These are phyloP conservation scores for Capillidium rhysosporum DNA, from an alignment of 371 early-diverging fungal genomes.

Conservation along the genomic window DNA sequence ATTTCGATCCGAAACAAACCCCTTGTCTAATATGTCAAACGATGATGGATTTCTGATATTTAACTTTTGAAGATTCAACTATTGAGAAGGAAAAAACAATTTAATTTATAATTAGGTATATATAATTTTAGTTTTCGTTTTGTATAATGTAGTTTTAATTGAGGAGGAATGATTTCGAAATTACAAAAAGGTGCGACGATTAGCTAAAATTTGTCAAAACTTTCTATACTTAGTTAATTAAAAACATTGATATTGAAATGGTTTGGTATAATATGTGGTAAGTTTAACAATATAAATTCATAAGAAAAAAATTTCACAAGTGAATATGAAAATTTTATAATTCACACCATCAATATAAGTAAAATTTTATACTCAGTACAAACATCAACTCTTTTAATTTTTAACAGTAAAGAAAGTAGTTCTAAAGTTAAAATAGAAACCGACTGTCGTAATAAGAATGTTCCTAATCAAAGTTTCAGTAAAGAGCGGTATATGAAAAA, in stretches of 20 bases:
- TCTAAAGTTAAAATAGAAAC: slow-evolving; percentile 19
- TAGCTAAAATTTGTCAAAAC: slow-evolving; percentile 85
- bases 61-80: slow-evolving; percentile 79
- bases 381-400: not conserved
- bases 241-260: not conserved
- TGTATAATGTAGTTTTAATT: no score
- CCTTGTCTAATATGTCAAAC: slow-evolving; percentile 83
- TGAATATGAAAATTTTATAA: slow-evolving; percentile 67
- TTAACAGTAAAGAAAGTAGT: slow-evolving; percentile 16
- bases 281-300: slow-evolving; percentile 65
- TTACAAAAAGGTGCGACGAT: slow-evolving; percentile 59
- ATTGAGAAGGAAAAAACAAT: slow-evolving; percentile 97
- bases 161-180: slow-evolving; percentile 71
- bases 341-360: slow-evolving; percentile 31
- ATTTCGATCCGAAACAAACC: slow-evolving; percentile 67
- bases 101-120: no score
- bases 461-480: slow-evolving; percentile 29
- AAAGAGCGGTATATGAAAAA: slow-evolving; percentile 24
- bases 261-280: slow-evolving; percentile 46
- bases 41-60: slow-evolving; percentile 62
- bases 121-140: no score
- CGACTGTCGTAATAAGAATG: slow-evolving; percentile 22
- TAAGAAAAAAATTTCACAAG: slow-evolving; percentile 55
- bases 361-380: slow-evolving; percentile 13
- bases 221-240: slow-evolving; percentile 29